These are phyloP conservation scores for Penicillium rolfsii DNA, from an alignment of 2,329 filamentous ascomycete genomes.

Conservation along the genomic window DNA sequence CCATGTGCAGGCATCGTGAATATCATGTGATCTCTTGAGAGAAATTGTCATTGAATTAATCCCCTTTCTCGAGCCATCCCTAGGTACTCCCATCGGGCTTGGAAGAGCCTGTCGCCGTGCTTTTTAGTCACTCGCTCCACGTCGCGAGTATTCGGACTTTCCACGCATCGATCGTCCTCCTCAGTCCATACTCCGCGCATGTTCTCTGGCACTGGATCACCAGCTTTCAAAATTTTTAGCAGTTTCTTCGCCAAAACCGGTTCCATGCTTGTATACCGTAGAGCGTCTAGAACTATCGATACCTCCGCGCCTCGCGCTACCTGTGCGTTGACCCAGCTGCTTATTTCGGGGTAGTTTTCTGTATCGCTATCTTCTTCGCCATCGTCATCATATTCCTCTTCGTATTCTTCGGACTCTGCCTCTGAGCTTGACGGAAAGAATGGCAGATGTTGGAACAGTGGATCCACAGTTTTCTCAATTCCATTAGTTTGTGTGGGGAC, in stretches of 20 bases:
- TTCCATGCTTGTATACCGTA: slow-evolving; percentile 48
- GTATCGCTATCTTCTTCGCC: slow-evolving; percentile 20
- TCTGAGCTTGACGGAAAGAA: slow-evolving; percentile 32
- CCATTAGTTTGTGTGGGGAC: not conserved
- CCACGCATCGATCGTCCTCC: slow-evolving; percentile 48
- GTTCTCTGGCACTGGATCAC: slow-evolving; percentile 44
- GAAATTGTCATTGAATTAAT: slow-evolving; percentile 13
- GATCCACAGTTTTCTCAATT: slow-evolving; percentile 19
- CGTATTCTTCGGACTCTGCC: slow-evolving; percentile 14
- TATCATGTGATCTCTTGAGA: not conserved
- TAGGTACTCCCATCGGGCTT: slow-evolving; percentile 45
- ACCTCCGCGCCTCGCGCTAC: slow-evolving; percentile 35
- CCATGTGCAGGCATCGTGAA: not conserved
- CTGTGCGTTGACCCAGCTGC: slow-evolving; percentile 45
- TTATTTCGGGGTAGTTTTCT: slow-evolving; percentile 31
- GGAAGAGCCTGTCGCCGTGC: slow-evolving; percentile 47
- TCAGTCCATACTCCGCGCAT: slow-evolving; percentile 53
- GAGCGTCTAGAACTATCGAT: slow-evolving; percentile 38
- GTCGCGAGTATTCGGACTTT: slow-evolving; percentile 37
- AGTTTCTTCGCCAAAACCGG: slow-evolving; percentile 25
- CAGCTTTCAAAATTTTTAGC: slow-evolving; percentile 40
- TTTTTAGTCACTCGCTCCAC: slow-evolving; percentile 46
- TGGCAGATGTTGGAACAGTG: slow-evolving; percentile 36
- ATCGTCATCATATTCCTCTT: slow-evolving; percentile 42
- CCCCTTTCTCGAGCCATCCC: slow-evolving; percentile 32